Percentiles rank a stretch among this genome's conserved stretches.
phyloP scores from a whole-genome alignment of 2,329 filamentous ascomycete genomes.

The Fusarium papillatum region DNA sequence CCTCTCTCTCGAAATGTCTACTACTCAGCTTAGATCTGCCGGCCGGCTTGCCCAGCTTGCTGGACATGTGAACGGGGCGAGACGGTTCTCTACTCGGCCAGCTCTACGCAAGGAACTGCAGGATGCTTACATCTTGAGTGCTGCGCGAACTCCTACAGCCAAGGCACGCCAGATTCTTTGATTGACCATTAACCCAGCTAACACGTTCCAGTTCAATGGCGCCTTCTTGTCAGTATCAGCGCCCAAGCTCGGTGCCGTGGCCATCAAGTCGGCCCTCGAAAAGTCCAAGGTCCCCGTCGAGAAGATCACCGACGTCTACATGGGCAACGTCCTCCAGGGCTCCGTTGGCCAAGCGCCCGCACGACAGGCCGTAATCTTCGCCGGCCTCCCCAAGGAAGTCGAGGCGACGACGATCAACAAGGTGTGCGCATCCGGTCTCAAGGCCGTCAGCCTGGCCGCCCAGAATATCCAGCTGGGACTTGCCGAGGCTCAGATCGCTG shows the following conservation, averaged over 20 bases:
- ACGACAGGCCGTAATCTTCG: slow-evolving; percentile 90
- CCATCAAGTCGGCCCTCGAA: slow-evolving; percentile 90
- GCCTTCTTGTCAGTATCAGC: slow-evolving; percentile 87
- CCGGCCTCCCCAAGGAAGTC: slow-evolving; percentile 83
- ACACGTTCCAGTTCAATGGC: slow-evolving; percentile 84
- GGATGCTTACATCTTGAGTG: slow-evolving; percentile 95
- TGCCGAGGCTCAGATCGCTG: slow-evolving; percentile 89
- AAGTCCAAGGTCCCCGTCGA: slow-evolving; percentile 87
- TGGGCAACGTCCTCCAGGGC: slow-evolving; percentile 94
- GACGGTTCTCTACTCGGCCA: slow-evolving; percentile 61
- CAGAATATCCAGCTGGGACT: slow-evolving; percentile 96
- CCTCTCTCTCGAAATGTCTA: slow-evolving; percentile 28
- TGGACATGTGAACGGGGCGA: slow-evolving; percentile 55
- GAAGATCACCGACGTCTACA: slow-evolving; percentile 93
- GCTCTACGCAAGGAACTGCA: slow-evolving; percentile 76
- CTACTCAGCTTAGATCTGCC: slow-evolving; percentile 50
- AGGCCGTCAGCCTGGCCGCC: slow-evolving; percentile 90
- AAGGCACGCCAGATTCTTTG: slow-evolving; percentile 69
- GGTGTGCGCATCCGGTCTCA: slow-evolving; percentile 95
- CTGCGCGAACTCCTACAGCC: slow-evolving; percentile 88
- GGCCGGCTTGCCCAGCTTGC: slow-evolving; percentile 52
- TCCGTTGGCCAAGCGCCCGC: slow-evolving; percentile 91
- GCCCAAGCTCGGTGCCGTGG: slow-evolving; percentile 88
- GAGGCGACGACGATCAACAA: slow-evolving; percentile 98
- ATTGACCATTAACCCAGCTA: not conserved